phyloP scores from a whole-genome alignment of 768 basidiomycete species.

The Suillus brevipes region DNA sequence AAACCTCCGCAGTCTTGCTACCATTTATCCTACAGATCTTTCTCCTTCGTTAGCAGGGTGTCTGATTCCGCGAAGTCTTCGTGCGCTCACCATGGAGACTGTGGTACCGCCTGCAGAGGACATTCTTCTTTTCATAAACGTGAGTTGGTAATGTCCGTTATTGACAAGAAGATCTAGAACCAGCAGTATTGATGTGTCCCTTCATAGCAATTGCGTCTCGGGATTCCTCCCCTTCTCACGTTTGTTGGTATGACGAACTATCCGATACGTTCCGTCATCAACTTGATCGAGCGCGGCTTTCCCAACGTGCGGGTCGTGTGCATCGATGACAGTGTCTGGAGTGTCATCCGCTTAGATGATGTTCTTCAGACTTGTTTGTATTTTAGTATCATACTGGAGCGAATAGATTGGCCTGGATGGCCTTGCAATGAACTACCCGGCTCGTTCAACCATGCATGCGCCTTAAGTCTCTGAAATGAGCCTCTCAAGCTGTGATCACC shows the following conservation, averaged over 20 bases:
- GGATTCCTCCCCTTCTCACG: constrained; percentile 51
- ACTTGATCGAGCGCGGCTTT: constrained; percentile 59
- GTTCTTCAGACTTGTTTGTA: no score
- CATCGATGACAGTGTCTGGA: constrained; percentile 56
- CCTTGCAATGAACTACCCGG: no score
- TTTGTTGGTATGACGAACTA: constrained; percentile 60
- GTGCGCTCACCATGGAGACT: constrained; percentile 47
- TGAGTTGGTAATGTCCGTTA: constrained; percentile 19
- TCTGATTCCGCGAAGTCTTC: constrained; percentile 59
- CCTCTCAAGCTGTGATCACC: no score
- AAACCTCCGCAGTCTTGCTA: constrained; percentile 52
- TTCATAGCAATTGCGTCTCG: constrained; percentile 56
- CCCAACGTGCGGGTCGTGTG: constrained; percentile 58
- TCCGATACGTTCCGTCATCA: constrained; percentile 38
- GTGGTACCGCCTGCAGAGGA: constrained; percentile 39
- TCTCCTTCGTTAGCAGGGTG: constrained; percentile 64
- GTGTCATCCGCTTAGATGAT: constrained; percentile 38
- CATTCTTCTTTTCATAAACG: constrained; percentile 42
- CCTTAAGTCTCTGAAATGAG: no score
- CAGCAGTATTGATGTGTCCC: constrained; percentile 2
- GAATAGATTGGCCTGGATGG: no score
- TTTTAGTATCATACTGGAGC: no score
- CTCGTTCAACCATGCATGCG: no score
- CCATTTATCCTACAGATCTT: constrained; percentile 65
- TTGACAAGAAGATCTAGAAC: constrained; percentile 4